phyloP scores from a whole-genome alignment of 768 basidiomycete genomes.

The Cantharellus cinnabarinus region DNA sequence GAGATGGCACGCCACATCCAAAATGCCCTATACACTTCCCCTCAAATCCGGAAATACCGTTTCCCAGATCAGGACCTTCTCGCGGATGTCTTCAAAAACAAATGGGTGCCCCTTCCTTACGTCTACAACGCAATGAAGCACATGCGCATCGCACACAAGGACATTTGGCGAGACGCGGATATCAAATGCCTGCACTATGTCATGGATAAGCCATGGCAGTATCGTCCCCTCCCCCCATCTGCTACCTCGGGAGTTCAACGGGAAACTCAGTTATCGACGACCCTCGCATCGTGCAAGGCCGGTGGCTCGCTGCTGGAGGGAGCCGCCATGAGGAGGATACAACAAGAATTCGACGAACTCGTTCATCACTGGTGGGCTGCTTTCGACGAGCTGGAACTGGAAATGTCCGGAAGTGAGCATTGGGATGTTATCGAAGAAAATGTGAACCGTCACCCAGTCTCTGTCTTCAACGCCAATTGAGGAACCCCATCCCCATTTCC shows the following conservation, averaged over 20 bases:
- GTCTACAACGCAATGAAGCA: slow-evolving; percentile 88
- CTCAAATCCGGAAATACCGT: slow-evolving; percentile 31
- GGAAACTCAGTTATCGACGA: too few relatives aligned
- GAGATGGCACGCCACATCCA: slow-evolving; percentile 32
- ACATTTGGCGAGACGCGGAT: slow-evolving; percentile 70
- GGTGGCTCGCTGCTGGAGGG: too few relatives aligned
- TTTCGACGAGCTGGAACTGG: slow-evolving; percentile 23
- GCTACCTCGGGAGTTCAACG: too few relatives aligned
- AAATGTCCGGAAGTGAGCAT: too few relatives aligned
- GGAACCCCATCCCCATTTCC: too few relatives aligned
- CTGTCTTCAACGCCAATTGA: too few relatives aligned
- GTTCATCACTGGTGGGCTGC: slow-evolving; percentile 70
- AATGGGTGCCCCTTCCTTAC: slow-evolving; percentile 64
- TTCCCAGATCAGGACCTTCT: slow-evolving; percentile 93
- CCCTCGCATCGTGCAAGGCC: too few relatives aligned
- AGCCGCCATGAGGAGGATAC: slow-evolving; percentile 17
- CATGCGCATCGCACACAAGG: slow-evolving; percentile 45
- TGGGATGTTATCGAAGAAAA: too few relatives aligned
- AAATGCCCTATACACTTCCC: slow-evolving; percentile 35
- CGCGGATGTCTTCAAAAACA: slow-evolving; percentile 54
- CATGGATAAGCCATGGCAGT: slow-evolving; percentile 69
- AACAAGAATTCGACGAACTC: slow-evolving; percentile 23
- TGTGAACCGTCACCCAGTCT: too few relatives aligned
- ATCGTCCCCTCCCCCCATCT: too few relatives aligned
- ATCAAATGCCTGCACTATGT: slow-evolving; percentile 80